Base-by-base conservation (phyloP, 352 stramenopile genomes). In the Aphanomyces euteiches region DNA sequence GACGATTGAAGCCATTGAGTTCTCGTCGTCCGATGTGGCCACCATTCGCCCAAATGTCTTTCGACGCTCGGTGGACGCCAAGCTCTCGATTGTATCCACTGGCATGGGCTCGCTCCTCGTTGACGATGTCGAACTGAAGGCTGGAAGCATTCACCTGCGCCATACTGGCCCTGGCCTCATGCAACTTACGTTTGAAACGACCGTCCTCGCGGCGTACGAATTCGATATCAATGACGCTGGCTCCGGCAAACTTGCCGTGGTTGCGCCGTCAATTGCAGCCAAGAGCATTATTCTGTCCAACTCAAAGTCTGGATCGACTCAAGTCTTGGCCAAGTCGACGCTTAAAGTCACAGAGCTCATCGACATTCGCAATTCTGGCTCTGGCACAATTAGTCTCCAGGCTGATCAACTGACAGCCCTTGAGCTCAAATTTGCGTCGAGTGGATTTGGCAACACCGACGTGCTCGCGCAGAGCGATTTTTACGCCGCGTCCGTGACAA, bases 81-180 rank as follows among this genome's bases (percentile, higher is more conserved):
- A 43, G 10, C 28, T 61, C 7, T 40, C 54, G 19, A 37, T 61
- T 61, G 54, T 37, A n/a, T 41, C 54, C 7, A 40, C 54, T 7
- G 13, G 54, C 7, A 17, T 37, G 13, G 54, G 54, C 19, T 39
- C 15, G 15, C 54, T 61, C 17, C 21, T 61, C 15, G 21, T 61
- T 10, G 15, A 61, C 5, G 54, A 61, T 15, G 36, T 15, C 7
- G 54, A 61, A 12, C n/a, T 61, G 28, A 19, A 37, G 8, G 54
- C 54, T 1, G 54, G 54, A 12, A 61, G 54, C n/a, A 12, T 61
- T 12, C 54, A 61, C 54, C 37, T 61, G 54, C 54, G 54, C 54
- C 54, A 61, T 45, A 37, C 28, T 13, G 54, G 54, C 34, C 28
- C 54, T 10, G 54, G 54, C 28, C 19, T 61, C 17, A 12, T 61